These are phyloP conservation scores for Citrullus mucosospermus DNA, from an alignment of 306 rosid species.

Conservation along the genomic window DNA sequence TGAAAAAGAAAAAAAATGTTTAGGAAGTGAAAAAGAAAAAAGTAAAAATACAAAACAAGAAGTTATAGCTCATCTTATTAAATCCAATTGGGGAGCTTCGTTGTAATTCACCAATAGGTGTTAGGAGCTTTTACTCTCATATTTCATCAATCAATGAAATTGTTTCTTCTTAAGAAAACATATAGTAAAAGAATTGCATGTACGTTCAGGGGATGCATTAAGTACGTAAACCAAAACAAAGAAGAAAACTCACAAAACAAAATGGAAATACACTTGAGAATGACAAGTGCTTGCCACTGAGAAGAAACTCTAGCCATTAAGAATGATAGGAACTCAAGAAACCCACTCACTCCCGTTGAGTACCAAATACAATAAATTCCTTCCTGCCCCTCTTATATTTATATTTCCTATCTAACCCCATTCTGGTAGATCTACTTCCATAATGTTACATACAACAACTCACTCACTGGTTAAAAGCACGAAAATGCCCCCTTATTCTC, in stretches of 20 bases:
- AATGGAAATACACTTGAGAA: not conserved
- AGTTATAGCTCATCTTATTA: no score
- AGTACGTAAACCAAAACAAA: not conserved
- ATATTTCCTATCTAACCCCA: not conserved
- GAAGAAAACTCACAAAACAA: not conserved
- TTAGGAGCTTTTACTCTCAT: no score
- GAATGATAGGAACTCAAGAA: not conserved
- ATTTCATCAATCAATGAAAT: no score
- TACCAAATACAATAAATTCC: not conserved
- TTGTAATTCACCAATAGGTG: no score
- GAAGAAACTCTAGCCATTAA: not conserved
- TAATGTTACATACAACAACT: not conserved
- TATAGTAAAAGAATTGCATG: no score
- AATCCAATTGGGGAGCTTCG: no score
- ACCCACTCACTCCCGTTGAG: not conserved
- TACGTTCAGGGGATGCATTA: no score
- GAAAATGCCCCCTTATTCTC: not conserved
- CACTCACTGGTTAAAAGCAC: not conserved
- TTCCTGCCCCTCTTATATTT: not conserved
- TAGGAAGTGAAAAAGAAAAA: no score
- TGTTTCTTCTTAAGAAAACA: no score
- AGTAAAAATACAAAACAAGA: no score
- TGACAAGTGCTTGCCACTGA: not conserved
- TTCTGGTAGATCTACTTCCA: not conserved
- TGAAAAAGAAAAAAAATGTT: no score